Conservation (phyloP, 768 basidiomycete species). For the Naganishia vishniacii region DNA sequence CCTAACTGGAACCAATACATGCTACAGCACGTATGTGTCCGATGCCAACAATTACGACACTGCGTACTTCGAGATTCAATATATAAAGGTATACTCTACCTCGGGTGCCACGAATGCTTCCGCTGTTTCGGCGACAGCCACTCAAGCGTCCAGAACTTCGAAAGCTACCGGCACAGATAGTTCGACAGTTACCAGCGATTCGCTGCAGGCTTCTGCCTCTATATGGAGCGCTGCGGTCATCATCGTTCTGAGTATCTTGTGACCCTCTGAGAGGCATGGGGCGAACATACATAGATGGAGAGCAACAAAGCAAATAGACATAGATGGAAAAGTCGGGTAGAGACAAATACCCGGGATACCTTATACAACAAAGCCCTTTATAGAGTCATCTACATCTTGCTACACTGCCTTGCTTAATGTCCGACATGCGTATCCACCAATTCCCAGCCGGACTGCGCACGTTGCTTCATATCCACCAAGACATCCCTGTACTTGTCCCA, state of each 20-base stretch:
- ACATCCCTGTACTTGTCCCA: conserved; percentile 44
- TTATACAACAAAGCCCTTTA: neutral
- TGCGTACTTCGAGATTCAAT: conserved; percentile 69
- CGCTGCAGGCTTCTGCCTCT: neutral
- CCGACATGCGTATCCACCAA: conserved; percentile 35
- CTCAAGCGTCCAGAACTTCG: neutral
- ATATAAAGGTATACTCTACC: conserved; percentile 55
- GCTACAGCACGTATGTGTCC: conserved; percentile 67
- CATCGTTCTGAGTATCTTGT: neutral
- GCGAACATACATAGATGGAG: too few species aligned
- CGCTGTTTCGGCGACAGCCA: conserved; percentile 4
- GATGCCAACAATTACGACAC: conserved; percentile 60
- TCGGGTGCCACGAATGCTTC: conserved; percentile 5
- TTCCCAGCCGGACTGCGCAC: conserved; percentile 29
- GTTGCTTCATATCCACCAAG: conserved; percentile 33
- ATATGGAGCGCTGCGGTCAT: neutral
- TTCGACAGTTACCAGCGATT: neutral
- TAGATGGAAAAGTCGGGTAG: neutral
- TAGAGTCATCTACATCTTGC: neutral
- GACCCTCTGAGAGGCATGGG: too few species aligned
- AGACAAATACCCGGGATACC: neutral
- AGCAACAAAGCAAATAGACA: too few species aligned
- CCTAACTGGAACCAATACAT: conserved; percentile 53
- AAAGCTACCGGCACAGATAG: neutral
- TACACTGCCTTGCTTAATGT: conserved; percentile 23